A percentile compares a stretch with the other conserved stretches of the same genome.
Evolutionary conservation across 352 stramenopile genomes (phyloP).

Genomic region (Phytophthora sojae): DNA sequence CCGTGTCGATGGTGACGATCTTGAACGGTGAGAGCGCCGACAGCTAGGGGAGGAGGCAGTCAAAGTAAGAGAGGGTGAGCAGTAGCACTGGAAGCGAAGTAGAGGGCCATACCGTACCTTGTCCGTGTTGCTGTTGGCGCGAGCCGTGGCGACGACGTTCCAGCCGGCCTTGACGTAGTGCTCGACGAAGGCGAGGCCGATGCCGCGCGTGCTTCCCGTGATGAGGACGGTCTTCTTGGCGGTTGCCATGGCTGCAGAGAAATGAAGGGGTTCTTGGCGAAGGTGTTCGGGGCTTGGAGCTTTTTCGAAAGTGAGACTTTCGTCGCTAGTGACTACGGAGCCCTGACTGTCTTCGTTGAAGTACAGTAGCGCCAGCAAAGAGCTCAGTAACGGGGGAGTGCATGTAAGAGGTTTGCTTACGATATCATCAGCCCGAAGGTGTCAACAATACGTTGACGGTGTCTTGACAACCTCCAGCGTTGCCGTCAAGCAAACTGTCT

Average conservation of each 20-base stretch:
- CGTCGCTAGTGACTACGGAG: neutral
- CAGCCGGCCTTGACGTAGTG: constrained; percentile 34
- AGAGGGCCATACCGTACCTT: neutral
- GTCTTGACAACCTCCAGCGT: too few species aligned
- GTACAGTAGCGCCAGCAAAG: too few species aligned
- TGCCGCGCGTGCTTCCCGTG: constrained; percentile 30
- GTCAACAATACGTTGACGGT: too few species aligned
- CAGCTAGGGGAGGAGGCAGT: constrained; percentile 4
- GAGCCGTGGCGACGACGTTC: constrained; percentile 20
- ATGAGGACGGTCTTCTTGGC: constrained; percentile 22
- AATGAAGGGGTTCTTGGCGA: too few species aligned
- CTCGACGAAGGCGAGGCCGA: constrained; percentile 43
- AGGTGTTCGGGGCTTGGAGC: neutral
- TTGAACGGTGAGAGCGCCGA: constrained; percentile 34
- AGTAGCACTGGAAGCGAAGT: neutral
- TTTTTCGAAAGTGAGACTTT: constrained; percentile 19
- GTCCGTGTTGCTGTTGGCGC: constrained; percentile 16
- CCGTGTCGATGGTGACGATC: constrained; percentile 52
- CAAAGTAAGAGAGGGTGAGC: neutral
- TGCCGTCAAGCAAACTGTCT: too few species aligned
- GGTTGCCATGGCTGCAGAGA: too few species aligned
- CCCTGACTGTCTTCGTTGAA: neutral
- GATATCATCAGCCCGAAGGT: too few species aligned
- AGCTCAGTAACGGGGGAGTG: too few species aligned
- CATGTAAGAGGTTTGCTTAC: too few species aligned